phyloP scores from a whole-genome alignment of 2,329 filamentous ascomycete genomes.

The Pseudocercospora cruenta region DNA sequence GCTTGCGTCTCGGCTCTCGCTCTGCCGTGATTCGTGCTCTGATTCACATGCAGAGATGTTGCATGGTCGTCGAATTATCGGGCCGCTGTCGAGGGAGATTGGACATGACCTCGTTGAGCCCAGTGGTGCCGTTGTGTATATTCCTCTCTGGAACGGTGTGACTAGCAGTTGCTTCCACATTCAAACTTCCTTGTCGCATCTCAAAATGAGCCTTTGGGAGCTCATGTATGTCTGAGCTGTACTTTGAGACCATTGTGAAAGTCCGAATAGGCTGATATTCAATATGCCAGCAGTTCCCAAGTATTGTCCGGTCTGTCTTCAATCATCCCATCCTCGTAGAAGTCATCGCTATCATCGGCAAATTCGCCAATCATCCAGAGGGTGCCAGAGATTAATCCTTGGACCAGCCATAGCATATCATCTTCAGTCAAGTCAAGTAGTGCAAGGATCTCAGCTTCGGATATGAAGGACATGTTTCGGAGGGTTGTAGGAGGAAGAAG shows the following conservation, averaged over 20 bases:
- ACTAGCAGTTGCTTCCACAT: no score
- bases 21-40: neutral
- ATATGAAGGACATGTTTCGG: conserved; percentile 7
- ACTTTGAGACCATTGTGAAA: no score
- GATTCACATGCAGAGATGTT: neutral
- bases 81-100: no score
- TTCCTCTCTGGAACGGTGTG: no score
- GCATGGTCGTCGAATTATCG: neutral
- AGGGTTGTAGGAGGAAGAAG: neutral
- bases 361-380: conserved; percentile 24
- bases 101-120: no score
- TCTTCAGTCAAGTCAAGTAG: conserved; percentile 15
- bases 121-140: no score
- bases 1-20: no score
- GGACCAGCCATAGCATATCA: conserved; percentile 19
- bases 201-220: neutral
- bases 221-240: no score
- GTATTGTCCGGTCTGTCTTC: neutral
- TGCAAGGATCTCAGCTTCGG: conserved; percentile 18
- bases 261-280: neutral
- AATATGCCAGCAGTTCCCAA: conserved; percentile 4
- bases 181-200: no score
- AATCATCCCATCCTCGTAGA: conserved; percentile 10
- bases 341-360: conserved; percentile 11
- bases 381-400: conserved; percentile 21